Evolutionary conservation across 2,329 filamentous ascomycete genomes (phyloP), one percentile per base, ranked within the genome.

Genomic region (Sporothrix luriei): DNA sequence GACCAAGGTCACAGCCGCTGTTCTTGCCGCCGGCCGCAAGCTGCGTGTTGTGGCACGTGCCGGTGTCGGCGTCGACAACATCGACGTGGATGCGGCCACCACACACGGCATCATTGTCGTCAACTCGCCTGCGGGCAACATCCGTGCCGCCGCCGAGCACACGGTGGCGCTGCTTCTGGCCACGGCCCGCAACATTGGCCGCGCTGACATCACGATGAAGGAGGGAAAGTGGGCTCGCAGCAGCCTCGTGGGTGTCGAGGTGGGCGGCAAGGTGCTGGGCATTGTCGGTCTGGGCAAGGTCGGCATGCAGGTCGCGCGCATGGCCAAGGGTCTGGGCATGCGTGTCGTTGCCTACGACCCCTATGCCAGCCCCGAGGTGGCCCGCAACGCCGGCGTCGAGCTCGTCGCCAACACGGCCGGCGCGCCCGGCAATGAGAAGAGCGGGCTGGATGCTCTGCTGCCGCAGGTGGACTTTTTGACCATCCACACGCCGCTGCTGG

Each of bases 231-330:
- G 91, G 92, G 91, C 94, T 77, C 83, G 91, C 69, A 87, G 88
- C 75, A 87, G 87, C 74, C 83, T 94, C 3, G 89, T 93, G 0
- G 92, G 92, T 4, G 86, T 93, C 21, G 91, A 94, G 78, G 88
- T 94, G 13, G 90, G 91, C 65, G 87, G 89, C 59, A 94, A 94
- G 80, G 90, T 87, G 0, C 81, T 94, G 7, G 91, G 89, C 0
- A 89, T 94, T 65, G 87, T 95, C 51, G 92, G 92, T 1, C 80
- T 94, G 33, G 92, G 92, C n/a, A 94, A 94, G 81, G 91, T 94
- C 38, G 92, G 92, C 26, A 83, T 94, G 76, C 91, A 90, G 66
- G 91, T 94, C 19, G 92, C 91, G 21, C 84, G 90, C n/a, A 90
- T 93, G 81, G 91, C 90, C 10, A 89, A 89, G 68, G 91, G 91